Evolutionary conservation across 2,329 filamentous ascomycete species (phyloP).

Genomic region (Fusarium nanum): DNA sequence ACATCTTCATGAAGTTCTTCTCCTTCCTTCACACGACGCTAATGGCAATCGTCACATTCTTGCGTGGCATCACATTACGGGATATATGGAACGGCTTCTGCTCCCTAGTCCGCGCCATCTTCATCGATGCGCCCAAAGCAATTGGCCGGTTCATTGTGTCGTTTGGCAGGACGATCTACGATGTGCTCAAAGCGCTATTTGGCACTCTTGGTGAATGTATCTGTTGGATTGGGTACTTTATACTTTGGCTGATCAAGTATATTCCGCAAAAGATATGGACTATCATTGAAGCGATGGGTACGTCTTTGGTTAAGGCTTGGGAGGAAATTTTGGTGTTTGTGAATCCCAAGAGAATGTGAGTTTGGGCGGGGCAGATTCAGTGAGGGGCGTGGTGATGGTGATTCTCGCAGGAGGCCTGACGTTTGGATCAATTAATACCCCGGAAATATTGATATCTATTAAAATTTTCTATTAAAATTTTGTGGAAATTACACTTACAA

Average conservation of each 20-base stretch:
- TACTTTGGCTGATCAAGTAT: constrained; percentile 50
- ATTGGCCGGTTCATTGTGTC: constrained; percentile 42
- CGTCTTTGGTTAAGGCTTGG: constrained; percentile 47
- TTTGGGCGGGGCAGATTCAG: background rate
- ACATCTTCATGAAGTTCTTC: constrained; percentile 44
- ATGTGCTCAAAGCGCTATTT: constrained; percentile 48
- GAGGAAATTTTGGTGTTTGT: constrained; percentile 53
- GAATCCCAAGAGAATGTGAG: constrained; percentile 52
- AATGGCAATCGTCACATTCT: constrained; percentile 50
- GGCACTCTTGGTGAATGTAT: constrained; percentile 48
- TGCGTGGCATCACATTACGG: constrained; percentile 52
- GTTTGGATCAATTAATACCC: background rate
- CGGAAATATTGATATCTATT: background rate
- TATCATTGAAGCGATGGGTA: constrained; percentile 48
- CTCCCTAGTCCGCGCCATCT: constrained; percentile 47
- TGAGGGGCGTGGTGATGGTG: background rate
- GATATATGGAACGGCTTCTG: constrained; percentile 55
- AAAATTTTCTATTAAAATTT: too few relatives aligned
- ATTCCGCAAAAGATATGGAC: constrained; percentile 51
- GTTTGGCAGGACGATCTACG: constrained; percentile 42
- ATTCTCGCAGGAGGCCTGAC: background rate
- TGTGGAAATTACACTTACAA: background rate
- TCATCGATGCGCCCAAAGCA: constrained; percentile 48
- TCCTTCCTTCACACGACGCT: constrained; percentile 54
- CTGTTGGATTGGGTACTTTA: constrained; percentile 36